These are phyloP conservation scores for Cyanidiococcus yangmingshanensis DNA, from an alignment of 23 red algal genomes.

Conservation along the genomic window DNA sequence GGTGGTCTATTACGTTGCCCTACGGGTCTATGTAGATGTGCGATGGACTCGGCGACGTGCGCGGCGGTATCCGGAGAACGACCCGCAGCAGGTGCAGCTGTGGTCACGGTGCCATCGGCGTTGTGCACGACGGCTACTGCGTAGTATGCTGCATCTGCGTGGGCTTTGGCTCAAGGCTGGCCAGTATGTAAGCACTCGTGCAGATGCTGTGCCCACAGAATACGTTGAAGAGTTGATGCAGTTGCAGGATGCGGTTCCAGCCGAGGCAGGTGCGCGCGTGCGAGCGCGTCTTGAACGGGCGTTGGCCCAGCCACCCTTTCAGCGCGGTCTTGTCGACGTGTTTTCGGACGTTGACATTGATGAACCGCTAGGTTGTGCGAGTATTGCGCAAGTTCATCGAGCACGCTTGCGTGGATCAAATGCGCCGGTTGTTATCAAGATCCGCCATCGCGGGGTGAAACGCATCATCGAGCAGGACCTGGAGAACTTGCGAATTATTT, in stretches of 20 bases:
- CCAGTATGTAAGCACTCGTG: slow-evolving; percentile 54
- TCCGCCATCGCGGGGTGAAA: slow-evolving; percentile 57
- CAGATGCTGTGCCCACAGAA: slow-evolving; percentile 51
- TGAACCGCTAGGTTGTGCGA: slow-evolving; percentile 47
- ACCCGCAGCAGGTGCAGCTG: not conserved
- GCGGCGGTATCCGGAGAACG: not conserved
- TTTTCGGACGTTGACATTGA: slow-evolving; percentile 38
- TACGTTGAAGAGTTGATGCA: slow-evolving; percentile 55
- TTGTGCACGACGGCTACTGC: slow-evolving; percentile 16
- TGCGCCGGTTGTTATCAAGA: slow-evolving; percentile 48
- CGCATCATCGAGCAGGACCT: slow-evolving; percentile 57
- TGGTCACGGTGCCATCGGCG: slow-evolving; percentile 19
- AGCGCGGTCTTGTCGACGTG: slow-evolving; percentile 21
- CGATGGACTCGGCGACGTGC: slow-evolving; percentile 7
- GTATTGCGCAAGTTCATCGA: slow-evolving; percentile 65
- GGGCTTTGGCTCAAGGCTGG: slow-evolving; percentile 73
- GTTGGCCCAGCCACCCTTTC: not conserved
- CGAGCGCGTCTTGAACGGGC: slow-evolving; percentile 34
- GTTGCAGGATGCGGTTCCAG: slow-evolving; percentile 55
- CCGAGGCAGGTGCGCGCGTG: slow-evolving; percentile 23
- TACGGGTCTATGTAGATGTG: slow-evolving; percentile 20
- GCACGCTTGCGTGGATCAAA: slow-evolving; percentile 27
- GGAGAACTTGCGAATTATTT: slow-evolving; percentile 43
- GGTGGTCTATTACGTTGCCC: slow-evolving; percentile 20
- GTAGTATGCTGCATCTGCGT: slow-evolving; percentile 25